Percentiles rank a stretch among this genome's conserved stretches.
These are phyloP conservation scores for Fraxinus floribunda DNA, from an alignment of 305 asterid species.

Conservation along the genomic window DNA sequence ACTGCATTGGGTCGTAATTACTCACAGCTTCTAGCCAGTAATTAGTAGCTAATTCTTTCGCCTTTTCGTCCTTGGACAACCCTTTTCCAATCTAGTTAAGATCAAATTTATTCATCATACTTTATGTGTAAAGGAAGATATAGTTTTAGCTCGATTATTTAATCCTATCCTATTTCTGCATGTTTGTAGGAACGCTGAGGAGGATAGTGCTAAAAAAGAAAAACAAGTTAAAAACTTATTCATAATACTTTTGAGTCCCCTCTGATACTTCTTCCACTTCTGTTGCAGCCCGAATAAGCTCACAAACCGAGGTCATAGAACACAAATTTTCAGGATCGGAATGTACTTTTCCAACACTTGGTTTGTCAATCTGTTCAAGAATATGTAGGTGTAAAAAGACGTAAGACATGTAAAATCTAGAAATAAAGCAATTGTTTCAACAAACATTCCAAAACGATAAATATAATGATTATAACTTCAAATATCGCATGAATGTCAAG, in stretches of 20 bases:
- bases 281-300: neutral
- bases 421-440: neutral
- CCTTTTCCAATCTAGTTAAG: slow-evolving; percentile 36
- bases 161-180: neutral
- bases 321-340: neutral
- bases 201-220: neutral
- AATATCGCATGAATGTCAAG: neutral
- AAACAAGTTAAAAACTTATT: neutral
- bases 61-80: slow-evolving; percentile 32
- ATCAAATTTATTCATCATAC: neutral
- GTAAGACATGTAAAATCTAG: neutral
- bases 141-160: neutral
- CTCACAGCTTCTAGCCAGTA: slow-evolving; percentile 46
- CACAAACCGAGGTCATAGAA: neutral
- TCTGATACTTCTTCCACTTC: neutral
- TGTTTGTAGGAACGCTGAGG: neutral
- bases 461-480: neutral
- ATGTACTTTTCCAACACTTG: neutral
- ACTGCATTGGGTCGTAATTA: neutral
- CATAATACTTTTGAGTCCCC: neutral
- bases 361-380: neutral
- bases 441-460: neutral
- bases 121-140: neutral
- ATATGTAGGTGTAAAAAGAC: too few species aligned
- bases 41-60: slow-evolving; percentile 17